Base-by-base conservation (phyloP, 139 green algal species). In the Chlorella ohadii region DNA sequence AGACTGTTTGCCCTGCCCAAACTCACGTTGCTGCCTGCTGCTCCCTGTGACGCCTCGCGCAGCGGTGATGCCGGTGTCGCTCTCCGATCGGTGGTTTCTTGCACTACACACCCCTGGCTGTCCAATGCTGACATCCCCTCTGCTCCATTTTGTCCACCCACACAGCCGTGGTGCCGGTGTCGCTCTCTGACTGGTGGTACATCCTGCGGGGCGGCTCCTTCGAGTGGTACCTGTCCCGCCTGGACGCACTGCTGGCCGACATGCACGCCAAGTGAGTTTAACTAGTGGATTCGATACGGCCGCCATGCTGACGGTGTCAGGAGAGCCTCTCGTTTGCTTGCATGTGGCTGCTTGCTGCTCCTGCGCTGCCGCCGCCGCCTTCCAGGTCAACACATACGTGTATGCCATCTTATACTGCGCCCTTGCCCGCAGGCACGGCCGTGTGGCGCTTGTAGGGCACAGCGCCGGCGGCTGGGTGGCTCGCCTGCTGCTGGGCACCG, bases 391-490 rank as follows among this genome's bases (percentile, higher is more conserved):
- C n/a, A n/a, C n/a, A n/a, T n/a, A 51, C 44, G 9, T 51, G 44
- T 9, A 51, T 51, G 44, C 44, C n/a, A n/a, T 51, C 44, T 51
- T 51, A 51, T 51, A 36, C 33, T 33, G 2, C 7, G n/a, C 64
- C 7, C 2, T 33, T 72, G 31, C 1, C 63, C 19, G 70, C 70
- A 77, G 41, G 64, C 61, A 87, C 57, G 86, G 81, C 12, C 51
- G 65, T 0, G 80, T 89, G 12, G 78, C 70, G 11, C 81, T 89
- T 7, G 83, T 93, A 22, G 89, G 85, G 34, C 89, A 93, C 81
- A 88, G 77, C 27, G 89, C 89, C 4, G 89, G 89, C 27, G 89
- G 89, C 31, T 93, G 88, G 88, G 55, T 93, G 1, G 65, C 75
- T 2, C 78, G 89, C 25, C 66, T 92, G 0, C 80, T 85, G 41